Base-by-base conservation (phyloP, 2,329 filamentous ascomycete genomes). In the Sclerotinia nivalis region DNA sequence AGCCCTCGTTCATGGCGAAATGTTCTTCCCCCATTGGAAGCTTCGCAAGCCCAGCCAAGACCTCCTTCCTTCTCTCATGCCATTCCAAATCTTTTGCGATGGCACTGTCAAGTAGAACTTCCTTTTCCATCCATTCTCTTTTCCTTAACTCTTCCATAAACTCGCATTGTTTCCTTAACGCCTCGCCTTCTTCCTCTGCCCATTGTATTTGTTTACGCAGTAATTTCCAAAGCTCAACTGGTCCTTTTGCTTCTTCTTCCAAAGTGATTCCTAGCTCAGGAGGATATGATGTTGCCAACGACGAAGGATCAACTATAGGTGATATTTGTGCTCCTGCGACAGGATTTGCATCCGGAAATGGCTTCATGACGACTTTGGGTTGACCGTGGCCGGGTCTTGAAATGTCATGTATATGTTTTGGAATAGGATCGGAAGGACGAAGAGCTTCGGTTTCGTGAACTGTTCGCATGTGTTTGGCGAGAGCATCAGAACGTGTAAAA, bases 401-500 rank as follows among this genome's bases (percentile, higher is more conserved):
- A 22, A 71, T 80, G 2, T 83, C 78, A 75, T 89, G 87, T 83
- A 88, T 86, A 70, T 89, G 88, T 79, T 93, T 91, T 31, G 90
- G 89, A 18, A 93, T 87, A 2, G 91, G 88, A 78, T 94, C 89
- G 22, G 88, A 89, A 6, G 92, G 91, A n/a, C 93, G 89, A 31
- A 97, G 85, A 22, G 93, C 92, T 82, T 99, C 96, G 4, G 95
- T 97, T 80, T 99, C 96, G 83, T 99, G 96, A 50, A 99, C 94
- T 22, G 96, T 98, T 75, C 96, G 91, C 93, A 98, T 98, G 80
- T 99, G 96, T 81, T 99, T 99, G 1, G 95, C 93, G 0, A 99
- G 86, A 18, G 96, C 96, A 77, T 99, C 96, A 34, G 95, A 97
- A 74, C 96, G 87, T 2, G 96, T 99, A 77, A 99, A 99, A 45